phyloP scores from a whole-genome alignment of 805 yeast species.

The Tetrapisispora taiwanensis region DNA sequence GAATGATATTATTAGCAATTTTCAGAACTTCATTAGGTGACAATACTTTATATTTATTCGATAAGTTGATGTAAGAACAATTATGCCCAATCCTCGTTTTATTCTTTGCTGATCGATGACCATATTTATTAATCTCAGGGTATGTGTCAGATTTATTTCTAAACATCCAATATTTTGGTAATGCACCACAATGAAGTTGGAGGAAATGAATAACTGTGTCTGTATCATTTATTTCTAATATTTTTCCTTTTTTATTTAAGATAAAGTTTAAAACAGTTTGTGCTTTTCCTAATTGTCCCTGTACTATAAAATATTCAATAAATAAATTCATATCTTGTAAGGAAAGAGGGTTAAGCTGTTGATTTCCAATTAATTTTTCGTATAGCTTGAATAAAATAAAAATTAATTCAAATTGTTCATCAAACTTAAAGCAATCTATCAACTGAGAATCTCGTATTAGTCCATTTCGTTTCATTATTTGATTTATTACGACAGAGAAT shows the following conservation, averaged over 20 bases:
- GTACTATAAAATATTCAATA: constrained; percentile 2
- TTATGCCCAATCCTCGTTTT: not conserved
- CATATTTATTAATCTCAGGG: not conserved
- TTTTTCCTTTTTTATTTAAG: constrained; percentile 7
- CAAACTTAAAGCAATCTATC: not conserved
- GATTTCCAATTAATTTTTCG: not conserved
- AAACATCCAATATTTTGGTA: constrained; percentile 9
- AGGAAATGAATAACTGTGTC: constrained; percentile 14
- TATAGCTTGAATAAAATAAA: not conserved
- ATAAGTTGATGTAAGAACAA: not conserved
- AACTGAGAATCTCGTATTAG: not conserved
- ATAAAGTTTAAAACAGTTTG: constrained; percentile 13
- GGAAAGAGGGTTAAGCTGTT: not conserved
- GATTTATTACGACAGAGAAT: not conserved
- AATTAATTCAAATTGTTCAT: not conserved
- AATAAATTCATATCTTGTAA: constrained; percentile 5
- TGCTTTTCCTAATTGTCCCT: constrained; percentile 18
- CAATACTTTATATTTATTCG: constrained; percentile 4
- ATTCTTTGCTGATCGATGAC: not conserved
- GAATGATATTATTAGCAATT: constrained; percentile 7
- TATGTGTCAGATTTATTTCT: not conserved
- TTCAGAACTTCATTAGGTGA: constrained; percentile 9
- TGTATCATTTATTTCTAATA: constrained; percentile 7
- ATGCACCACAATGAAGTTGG: constrained; percentile 23
- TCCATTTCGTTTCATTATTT: not conserved